Evolutionary conservation across 306 rosid species (phyloP).

Genomic region (Cyclanthera cordifolia): DNA sequence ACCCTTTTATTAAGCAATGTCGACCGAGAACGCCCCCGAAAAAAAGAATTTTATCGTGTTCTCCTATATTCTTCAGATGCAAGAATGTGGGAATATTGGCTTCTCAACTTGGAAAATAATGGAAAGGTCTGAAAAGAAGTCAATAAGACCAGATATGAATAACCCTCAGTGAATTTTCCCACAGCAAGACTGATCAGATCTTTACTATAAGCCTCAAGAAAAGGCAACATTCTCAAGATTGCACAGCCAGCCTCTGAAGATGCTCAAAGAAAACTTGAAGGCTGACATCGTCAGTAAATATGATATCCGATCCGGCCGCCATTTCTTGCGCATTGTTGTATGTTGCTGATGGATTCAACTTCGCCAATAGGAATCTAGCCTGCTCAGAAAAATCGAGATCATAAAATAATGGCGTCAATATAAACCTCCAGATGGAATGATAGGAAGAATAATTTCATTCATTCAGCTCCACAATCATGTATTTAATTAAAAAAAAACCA

Average conservation of each 20-base stretch:
- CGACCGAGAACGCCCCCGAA: slow-evolving; percentile 21
- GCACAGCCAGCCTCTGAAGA: slow-evolving; percentile 95
- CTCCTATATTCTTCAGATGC: slow-evolving; percentile 33
- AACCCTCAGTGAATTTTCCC: slow-evolving; percentile 21
- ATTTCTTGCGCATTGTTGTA: slow-evolving; percentile 78
- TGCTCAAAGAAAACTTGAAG: slow-evolving; percentile 97
- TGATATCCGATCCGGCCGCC: slow-evolving; percentile 83
- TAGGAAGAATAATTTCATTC: background rate
- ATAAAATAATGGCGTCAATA: background rate
- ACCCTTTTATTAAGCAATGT: slow-evolving; percentile 4
- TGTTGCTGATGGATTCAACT: slow-evolving; percentile 95
- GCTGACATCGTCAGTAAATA: slow-evolving; percentile 92
- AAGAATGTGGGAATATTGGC: slow-evolving; percentile 25
- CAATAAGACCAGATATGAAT: slow-evolving; percentile 31
- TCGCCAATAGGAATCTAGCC: slow-evolving; percentile 92
- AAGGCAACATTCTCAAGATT: slow-evolving; percentile 50
- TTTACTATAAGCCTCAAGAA: slow-evolving; percentile 23
- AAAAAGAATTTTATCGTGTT: slow-evolving; percentile 34
- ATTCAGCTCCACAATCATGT: background rate
- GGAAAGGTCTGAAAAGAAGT: slow-evolving; percentile 37
- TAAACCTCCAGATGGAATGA: too few species aligned
- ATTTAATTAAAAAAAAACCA: background rate
- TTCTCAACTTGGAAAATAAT: slow-evolving; percentile 31
- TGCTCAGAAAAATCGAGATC: slow-evolving; percentile 19
- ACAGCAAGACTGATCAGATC: slow-evolving; percentile 28